Conservation (phyloP, 176 grass and related monocot species). For the Pontederia crassipes region DNA sequence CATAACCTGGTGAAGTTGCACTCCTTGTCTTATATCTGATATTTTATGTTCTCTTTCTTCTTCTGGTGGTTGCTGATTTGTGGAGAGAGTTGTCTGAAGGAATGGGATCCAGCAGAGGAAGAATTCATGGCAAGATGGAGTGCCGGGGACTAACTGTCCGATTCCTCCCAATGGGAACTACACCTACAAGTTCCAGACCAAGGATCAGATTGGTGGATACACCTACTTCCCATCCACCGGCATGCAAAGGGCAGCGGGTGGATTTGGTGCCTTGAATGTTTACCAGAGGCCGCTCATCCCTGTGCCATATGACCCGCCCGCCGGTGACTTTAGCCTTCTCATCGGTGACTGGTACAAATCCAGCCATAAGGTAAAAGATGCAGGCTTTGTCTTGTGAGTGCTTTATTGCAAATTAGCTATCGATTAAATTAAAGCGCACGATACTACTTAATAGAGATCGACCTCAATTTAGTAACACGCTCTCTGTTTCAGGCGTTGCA, state of each 20-base stretch:
- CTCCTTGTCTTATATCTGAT: neutral
- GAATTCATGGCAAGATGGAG: slow-evolving; percentile 85
- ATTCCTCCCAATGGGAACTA: slow-evolving; percentile 59
- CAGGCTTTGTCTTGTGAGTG: too few relatives aligned
- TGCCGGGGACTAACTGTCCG: slow-evolving; percentile 56
- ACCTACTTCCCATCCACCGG: slow-evolving; percentile 67
- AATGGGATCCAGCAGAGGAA: slow-evolving; percentile 55
- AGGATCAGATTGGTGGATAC: slow-evolving; percentile 78
- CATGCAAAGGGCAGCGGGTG: slow-evolving; percentile 56
- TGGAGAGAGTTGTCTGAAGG: slow-evolving; percentile 19
- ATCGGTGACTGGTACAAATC: slow-evolving; percentile 51
- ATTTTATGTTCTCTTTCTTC: neutral
- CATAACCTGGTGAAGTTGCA: slow-evolving; percentile 45
- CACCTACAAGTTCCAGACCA: slow-evolving; percentile 74
- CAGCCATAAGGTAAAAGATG: slow-evolving; percentile 24
- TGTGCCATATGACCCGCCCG: slow-evolving; percentile 39
- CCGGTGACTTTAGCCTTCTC: slow-evolving; percentile 55
- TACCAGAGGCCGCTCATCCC: slow-evolving; percentile 66
- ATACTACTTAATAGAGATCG: neutral
- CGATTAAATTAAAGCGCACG: neutral
- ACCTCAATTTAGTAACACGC: neutral
- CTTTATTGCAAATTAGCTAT: neutral
- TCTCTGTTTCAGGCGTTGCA: slow-evolving; percentile 28
- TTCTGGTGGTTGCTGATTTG: neutral
- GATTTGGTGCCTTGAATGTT: slow-evolving; percentile 64